Percentiles rank a stretch among this genome's conserved stretches.
phyloP scores from a whole-genome alignment of 139 green algal species.

The Chlamydomonas eustigma region DNA sequence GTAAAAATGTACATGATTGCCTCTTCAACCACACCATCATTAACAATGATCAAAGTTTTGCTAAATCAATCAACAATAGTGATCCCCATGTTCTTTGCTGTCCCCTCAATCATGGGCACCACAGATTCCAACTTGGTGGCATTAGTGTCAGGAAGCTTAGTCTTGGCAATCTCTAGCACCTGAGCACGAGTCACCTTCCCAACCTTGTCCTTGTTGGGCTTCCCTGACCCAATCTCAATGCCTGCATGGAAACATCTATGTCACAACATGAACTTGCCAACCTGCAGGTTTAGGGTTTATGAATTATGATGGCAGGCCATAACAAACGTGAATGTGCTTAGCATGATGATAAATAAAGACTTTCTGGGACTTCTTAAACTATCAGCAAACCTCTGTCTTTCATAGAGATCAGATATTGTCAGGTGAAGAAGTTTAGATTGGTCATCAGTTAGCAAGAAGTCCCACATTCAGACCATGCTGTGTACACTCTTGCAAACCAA shows the following conservation, averaged over 20 bases:
- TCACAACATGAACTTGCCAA: too few relatives aligned
- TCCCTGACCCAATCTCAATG: constrained; percentile 73
- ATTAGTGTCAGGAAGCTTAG: constrained; percentile 98
- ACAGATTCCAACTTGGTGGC: constrained; percentile 82
- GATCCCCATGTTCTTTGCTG: constrained; percentile 96
- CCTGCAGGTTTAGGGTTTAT: too few relatives aligned
- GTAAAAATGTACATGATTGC: too few relatives aligned
- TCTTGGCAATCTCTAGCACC: constrained; percentile 87
- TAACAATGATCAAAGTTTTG: too few relatives aligned
- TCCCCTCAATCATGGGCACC: constrained; percentile 88
- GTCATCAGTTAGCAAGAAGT: constrained; percentile 45
- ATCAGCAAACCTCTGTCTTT: constrained; percentile 6
- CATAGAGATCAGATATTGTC: constrained; percentile 41
- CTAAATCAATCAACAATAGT: constrained; percentile 62
- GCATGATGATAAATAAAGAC: too few relatives aligned
- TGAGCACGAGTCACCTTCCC: constrained; percentile 88
- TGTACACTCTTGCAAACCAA: too few relatives aligned
- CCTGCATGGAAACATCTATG: too few relatives aligned
- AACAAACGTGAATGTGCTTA: too few relatives aligned
- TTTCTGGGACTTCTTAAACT: too few relatives aligned
- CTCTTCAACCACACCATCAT: too few relatives aligned
- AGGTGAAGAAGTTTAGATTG: constrained; percentile 31
- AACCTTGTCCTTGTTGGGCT: constrained; percentile 73
- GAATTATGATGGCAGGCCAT: too few relatives aligned
- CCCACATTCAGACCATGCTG: too few relatives aligned